These are phyloP conservation scores for Cerioporus squamosus DNA, from an alignment of 1,284 basidiomycete species.

Conservation along the genomic window DNA sequence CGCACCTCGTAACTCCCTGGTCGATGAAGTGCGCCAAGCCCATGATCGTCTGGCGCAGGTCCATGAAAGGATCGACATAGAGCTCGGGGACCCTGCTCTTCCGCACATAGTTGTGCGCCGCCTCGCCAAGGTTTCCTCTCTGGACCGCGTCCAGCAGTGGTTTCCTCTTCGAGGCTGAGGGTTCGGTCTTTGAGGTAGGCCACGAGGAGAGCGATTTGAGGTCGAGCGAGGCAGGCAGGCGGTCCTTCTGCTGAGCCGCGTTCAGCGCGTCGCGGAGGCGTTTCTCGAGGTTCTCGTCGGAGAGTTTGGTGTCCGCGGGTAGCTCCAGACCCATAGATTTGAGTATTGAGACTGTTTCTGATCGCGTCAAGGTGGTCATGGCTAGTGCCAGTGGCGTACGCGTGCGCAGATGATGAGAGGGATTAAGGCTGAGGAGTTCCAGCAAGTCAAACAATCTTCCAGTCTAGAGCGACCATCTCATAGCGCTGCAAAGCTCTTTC, in stretches of 20 bases:
- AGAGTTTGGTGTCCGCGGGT: conserved; percentile 29
- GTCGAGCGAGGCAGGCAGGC: conserved; percentile 19
- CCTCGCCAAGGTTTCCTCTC: conserved; percentile 22
- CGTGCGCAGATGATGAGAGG: not conserved
- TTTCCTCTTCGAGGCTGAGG: not conserved
- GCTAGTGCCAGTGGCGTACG: not conserved
- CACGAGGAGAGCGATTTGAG: conserved; percentile 14
- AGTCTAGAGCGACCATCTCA: too few species aligned
- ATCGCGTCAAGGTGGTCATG: not conserved
- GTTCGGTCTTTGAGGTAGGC: not conserved
- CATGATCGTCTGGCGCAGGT: conserved; percentile 40
- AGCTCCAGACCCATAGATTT: conserved; percentile 29
- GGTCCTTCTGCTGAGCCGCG: conserved; percentile 25
- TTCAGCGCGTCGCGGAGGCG: conserved; percentile 30
- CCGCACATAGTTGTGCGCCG: not conserved
- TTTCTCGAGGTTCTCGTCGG: conserved; percentile 30
- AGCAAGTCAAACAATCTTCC: too few species aligned
- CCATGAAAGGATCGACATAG: conserved; percentile 38
- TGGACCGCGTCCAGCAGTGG: not conserved
- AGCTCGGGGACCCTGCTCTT: not conserved
- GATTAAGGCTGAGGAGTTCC: not conserved
- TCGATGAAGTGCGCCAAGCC: conserved; percentile 35
- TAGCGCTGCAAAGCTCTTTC: too few species aligned
- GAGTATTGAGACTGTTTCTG: conserved; percentile 6
- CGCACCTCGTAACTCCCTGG: conserved; percentile 26